Conservation (phyloP, 1,284 basidiomycete genomes). For the Apiotrichum siamense region DNA sequence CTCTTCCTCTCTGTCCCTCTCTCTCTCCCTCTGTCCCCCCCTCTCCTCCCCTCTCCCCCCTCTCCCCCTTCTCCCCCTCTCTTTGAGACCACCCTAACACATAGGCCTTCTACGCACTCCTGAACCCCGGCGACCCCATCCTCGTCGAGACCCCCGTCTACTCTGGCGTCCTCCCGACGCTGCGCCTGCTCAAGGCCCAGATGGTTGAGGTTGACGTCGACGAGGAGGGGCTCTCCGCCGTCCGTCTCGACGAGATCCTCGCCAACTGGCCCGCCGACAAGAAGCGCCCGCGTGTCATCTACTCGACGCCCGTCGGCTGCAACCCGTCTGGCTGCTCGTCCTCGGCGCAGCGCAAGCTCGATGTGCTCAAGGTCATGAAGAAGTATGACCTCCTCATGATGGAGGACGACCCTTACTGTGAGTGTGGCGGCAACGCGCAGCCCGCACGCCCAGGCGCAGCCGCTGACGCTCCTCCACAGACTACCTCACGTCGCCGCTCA, state of each 20-base stretch:
- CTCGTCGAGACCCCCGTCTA: slow-evolving; percentile 84
- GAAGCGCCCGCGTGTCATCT: slow-evolving; percentile 71
- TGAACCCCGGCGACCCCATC: slow-evolving; percentile 75
- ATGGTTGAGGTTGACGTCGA: slow-evolving; percentile 76
- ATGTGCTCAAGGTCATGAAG: slow-evolving; percentile 66
- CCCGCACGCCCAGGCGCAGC: slow-evolving; percentile 48
- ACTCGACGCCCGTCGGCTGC: slow-evolving; percentile 57
- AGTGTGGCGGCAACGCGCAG: slow-evolving; percentile 3
- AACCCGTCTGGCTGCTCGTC: slow-evolving; percentile 80
- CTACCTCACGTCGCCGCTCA: slow-evolving; percentile 53
- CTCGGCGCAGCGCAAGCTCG: slow-evolving; percentile 64
- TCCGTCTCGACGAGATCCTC: slow-evolving; percentile 60
- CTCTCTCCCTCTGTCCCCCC: too few relatives aligned
- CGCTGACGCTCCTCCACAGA: slow-evolving; percentile 53
- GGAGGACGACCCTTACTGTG: slow-evolving; percentile 77
- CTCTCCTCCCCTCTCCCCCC: neutral
- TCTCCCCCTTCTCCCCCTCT: neutral
- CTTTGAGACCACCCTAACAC: neutral
- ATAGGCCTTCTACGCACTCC: slow-evolving; percentile 54
- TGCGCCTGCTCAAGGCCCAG: slow-evolving; percentile 46
- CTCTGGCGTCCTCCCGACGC: slow-evolving; percentile 50
- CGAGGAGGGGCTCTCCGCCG: slow-evolving; percentile 63
- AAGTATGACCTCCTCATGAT: slow-evolving; percentile 76
- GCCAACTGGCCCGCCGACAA: slow-evolving; percentile 69
- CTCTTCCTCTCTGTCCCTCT: too few relatives aligned